Percentiles rank a stretch among this genome's conserved stretches.
Evolutionary conservation across 495 filamentous ascomycete species (phyloP).

Genomic region (Daldinia grandis): DNA sequence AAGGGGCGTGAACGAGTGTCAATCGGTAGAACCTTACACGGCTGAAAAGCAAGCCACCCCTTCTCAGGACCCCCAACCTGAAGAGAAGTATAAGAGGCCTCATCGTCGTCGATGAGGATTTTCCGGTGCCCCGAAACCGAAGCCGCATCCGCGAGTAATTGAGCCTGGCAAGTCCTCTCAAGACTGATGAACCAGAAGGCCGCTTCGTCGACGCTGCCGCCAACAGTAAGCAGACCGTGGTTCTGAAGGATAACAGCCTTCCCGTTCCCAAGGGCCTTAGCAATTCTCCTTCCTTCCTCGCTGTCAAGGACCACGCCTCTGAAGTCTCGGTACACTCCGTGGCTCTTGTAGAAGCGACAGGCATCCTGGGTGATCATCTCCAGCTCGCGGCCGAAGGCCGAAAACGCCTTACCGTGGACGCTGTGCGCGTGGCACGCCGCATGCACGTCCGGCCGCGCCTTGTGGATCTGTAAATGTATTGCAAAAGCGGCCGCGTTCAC

Average conservation of each 20-base stretch:
- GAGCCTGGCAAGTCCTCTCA: slow-evolving; percentile 71
- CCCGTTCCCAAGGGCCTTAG: slow-evolving; percentile 64
- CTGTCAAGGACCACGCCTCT: slow-evolving; percentile 63
- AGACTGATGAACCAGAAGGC: slow-evolving; percentile 73
- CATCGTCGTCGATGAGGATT: slow-evolving; percentile 62
- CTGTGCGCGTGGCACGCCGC: slow-evolving; percentile 62
- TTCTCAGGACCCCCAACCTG: slow-evolving; percentile 51
- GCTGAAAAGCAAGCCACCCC: slow-evolving; percentile 60
- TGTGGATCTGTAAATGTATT: slow-evolving; percentile 63
- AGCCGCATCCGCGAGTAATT: slow-evolving; percentile 71
- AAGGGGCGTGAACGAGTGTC: neutral
- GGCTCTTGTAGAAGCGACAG: slow-evolving; percentile 63
- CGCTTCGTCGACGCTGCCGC: slow-evolving; percentile 70
- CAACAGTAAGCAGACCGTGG: slow-evolving; percentile 72
- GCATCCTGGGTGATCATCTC: slow-evolving; percentile 61
- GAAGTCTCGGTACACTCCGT: slow-evolving; percentile 51
- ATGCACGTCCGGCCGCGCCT: slow-evolving; percentile 58
- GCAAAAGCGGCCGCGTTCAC: slow-evolving; percentile 70
- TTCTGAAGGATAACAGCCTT: slow-evolving; percentile 75
- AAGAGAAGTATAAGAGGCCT: slow-evolving; percentile 56
- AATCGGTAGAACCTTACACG: slow-evolving; percentile 38
- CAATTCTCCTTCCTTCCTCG: slow-evolving; percentile 69
- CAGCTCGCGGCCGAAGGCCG: slow-evolving; percentile 57
- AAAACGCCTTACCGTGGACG: slow-evolving; percentile 60
- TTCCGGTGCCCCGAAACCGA: slow-evolving; percentile 65